These are phyloP conservation scores for Talaromyces atroroseus DNA, from an alignment of 2,329 filamentous ascomycete species.

Conservation along the genomic window DNA sequence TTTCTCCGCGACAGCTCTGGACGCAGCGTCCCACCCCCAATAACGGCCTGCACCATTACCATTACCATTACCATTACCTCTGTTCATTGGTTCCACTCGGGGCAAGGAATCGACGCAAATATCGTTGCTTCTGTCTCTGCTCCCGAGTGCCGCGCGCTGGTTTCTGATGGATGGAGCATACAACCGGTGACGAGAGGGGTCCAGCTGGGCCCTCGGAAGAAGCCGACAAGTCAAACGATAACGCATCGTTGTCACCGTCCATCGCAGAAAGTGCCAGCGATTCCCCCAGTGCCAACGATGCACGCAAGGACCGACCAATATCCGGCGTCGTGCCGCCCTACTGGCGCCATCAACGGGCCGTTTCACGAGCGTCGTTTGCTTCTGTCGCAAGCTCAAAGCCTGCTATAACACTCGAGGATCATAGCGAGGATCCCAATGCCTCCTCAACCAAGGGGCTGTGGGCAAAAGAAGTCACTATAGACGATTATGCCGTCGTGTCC, in stretches of 20 bases:
- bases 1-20: too few species aligned
- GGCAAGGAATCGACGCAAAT: background rate
- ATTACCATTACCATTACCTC: background rate
- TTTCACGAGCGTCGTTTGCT: conserved; percentile 36
- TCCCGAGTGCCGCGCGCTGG: background rate
- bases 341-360: conserved; percentile 40
- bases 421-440: conserved; percentile 53
- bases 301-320: conserved; percentile 19
- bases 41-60: too few species aligned
- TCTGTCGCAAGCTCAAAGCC: conserved; percentile 25
- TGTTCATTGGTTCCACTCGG: background rate
- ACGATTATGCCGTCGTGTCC: conserved; percentile 57
- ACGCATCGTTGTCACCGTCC: background rate
- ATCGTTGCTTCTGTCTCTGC: background rate
- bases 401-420: conserved; percentile 58
- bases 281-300: too few species aligned
- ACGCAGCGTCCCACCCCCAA: too few species aligned
- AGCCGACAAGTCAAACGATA: background rate
- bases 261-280: background rate
- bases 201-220: background rate
- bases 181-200: conserved; percentile 13
- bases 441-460: conserved; percentile 56
- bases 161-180: conserved; percentile 15
- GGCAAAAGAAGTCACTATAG: conserved; percentile 57
- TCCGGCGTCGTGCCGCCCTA: conserved; percentile 40